These are phyloP conservation scores for Staphylotrichum longicolle DNA, from an alignment of 495 filamentous ascomycete species.

Conservation along the genomic window DNA sequence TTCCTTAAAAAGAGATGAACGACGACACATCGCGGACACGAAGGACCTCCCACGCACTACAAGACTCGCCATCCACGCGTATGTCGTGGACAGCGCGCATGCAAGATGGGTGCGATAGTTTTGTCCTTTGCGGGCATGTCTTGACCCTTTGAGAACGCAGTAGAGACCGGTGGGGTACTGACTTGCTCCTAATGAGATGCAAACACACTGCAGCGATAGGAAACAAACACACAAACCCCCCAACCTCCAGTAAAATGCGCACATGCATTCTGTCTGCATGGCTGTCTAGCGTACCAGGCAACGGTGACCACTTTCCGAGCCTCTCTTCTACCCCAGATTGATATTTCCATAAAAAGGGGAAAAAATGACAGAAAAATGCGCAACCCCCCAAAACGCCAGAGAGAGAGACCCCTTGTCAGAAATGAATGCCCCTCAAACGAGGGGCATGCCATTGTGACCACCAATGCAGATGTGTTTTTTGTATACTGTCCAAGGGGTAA, in stretches of 20 bases:
- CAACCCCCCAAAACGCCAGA: constrained; percentile 19
- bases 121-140: too few species aligned
- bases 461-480: constrained; percentile 32
- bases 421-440: constrained; percentile 7
- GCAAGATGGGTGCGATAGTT: too few species aligned
- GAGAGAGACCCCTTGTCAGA: constrained; percentile 14
- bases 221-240: not conserved
- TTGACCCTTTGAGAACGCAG: too few species aligned
- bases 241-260: not conserved
- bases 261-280: constrained; percentile 7
- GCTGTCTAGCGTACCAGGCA: constrained; percentile 13
- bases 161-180: too few species aligned
- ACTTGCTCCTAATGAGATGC: too few species aligned
- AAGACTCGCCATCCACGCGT: too few species aligned
- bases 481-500: constrained; percentile 24
- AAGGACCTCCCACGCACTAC: too few species aligned
- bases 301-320: constrained; percentile 2
- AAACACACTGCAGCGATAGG: not conserved
- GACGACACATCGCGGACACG: too few species aligned
- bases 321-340: constrained; percentile 12
- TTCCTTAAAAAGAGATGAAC: too few species aligned
- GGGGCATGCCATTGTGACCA: constrained; percentile 23
- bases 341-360: constrained; percentile 4
- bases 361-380: not conserved
- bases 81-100: too few species aligned